Base-by-base conservation (phyloP, 176 grass and related monocot genomes). In the Rhynchospora tenuis region DNA sequence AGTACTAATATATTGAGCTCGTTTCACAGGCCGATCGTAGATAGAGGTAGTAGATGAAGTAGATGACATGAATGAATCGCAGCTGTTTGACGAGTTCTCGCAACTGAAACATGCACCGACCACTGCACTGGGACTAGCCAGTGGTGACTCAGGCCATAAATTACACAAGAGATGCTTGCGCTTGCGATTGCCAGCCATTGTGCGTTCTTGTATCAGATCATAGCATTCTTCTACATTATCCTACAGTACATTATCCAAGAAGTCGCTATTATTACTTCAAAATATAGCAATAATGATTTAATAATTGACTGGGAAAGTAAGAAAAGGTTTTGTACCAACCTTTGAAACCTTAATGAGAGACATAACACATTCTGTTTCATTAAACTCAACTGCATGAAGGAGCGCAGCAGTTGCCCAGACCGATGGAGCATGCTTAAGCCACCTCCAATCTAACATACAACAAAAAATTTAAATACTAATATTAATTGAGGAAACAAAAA, bases 391-490 rank as follows among this genome's bases (percentile, higher is more conserved):
- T 13, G 86, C 90, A 29, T 73, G 75, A 26, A 89, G 81, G 72
- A 98, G 80, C 47, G 84, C 86, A 38, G 92, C 91, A 19, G 91
- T 84, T 6, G 96, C 93, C 96, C 96, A 98, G 0, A 86, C 85
- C 9, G 96, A 95, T 26, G 96, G 84, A 38, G 84, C 80, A 80
- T 95, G 83, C 7, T 73, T 87, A 54, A 94, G 79, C 96, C 96
- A 99, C 81, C 88, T 93, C 69, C 88, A 85, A 87, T 99, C 96
- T 99, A 86, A 20, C 22, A 72, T n/a, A 31, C 19, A 43, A 9
- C 69, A 23, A 16, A 70, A 5, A 12, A 22, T 33, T 76, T 45
- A 79, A 8, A 24, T 80, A 2, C 38, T 50, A 83, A 68, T 26
- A 66, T 1, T 7, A 81, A 63, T 50, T 64, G 73, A 22, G 51